phyloP scores from a whole-genome alignment of 2,329 filamentous ascomycete genomes.

The Epichloe amarillans region DNA sequence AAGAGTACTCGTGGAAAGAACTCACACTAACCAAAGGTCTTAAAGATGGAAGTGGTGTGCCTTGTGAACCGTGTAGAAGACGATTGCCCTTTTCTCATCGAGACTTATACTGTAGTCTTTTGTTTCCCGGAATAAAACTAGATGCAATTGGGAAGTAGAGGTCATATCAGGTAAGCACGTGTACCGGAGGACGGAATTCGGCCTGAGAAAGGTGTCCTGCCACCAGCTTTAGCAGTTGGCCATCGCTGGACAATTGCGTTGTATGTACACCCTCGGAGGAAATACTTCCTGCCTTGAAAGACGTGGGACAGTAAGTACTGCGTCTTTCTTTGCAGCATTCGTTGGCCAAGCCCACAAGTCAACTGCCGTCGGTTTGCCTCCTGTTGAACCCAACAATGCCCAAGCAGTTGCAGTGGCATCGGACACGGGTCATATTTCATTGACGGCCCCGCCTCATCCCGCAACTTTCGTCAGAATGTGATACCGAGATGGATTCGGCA shows the following conservation, averaged over 20 bases:
- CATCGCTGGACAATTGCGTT: conserved; percentile 1
- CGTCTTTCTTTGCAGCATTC: neutral
- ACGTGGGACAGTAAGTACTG: conserved; percentile 2
- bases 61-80: neutral
- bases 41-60: neutral
- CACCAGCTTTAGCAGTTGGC: neutral
- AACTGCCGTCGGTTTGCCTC: conserved; percentile 5
- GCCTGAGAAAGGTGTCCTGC: neutral
- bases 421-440: conserved; percentile 2
- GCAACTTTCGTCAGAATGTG: neutral
- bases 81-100: neutral
- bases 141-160: neutral
- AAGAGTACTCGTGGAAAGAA: neutral
- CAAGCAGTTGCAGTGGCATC: conserved; percentile 1
- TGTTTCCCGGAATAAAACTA: neutral
- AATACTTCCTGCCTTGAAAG: neutral
- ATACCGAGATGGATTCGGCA: conserved; percentile 3
- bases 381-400: conserved; percentile 4
- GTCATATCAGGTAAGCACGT: neutral
- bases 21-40: neutral
- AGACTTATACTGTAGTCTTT: neutral
- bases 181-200: neutral
- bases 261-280: conserved; percentile 1
- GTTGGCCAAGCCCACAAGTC: neutral
- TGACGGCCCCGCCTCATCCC: conserved; percentile 4